A percentile compares a stretch with the other conserved stretches of the same genome.
Evolutionary conservation across 1,139 yeast genomes (phyloP).

Genomic region (Kodamaea sp.): DNA sequence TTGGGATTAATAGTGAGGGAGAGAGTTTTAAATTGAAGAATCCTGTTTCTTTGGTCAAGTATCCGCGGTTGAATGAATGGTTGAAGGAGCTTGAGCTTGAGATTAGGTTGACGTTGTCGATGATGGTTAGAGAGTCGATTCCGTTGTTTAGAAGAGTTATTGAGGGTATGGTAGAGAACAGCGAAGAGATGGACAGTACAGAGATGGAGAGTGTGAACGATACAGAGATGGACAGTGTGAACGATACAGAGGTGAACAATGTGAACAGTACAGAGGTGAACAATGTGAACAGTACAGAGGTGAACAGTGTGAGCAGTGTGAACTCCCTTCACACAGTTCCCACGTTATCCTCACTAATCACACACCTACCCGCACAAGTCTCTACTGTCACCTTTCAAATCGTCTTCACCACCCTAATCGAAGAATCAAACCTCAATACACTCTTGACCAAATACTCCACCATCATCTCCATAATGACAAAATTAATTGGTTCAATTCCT

Average conservation of each 20-base stretch:
- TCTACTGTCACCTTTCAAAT: constrained; percentile 57
- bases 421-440: constrained; percentile 17
- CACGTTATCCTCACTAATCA: constrained; percentile 10
- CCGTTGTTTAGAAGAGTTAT: constrained; percentile 8
- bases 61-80: constrained; percentile 60
- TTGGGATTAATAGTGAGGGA: constrained; percentile 54
- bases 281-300: constrained; percentile 1
- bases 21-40: constrained; percentile 48
- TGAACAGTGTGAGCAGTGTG: too few relatives aligned
- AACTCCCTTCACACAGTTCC: too few relatives aligned
- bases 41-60: constrained; percentile 44
- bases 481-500: constrained; percentile 16
- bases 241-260: too few relatives aligned
- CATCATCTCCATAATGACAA: constrained; percentile 15
- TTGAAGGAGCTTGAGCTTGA: constrained; percentile 54
- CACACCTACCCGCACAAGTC: constrained; percentile 54
- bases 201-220: constrained; percentile 7
- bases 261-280: constrained; percentile 5
- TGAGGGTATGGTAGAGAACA: too few relatives aligned
- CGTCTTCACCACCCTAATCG: constrained; percentile 48
- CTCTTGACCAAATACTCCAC: constrained; percentile 4
- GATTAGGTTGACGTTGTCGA: constrained; percentile 47
- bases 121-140: constrained; percentile 15
- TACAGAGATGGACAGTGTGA: too few relatives aligned
- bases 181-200: background rate